Conservation (phyloP, 257 asterid genomes). For the Forsythia viridissima region DNA sequence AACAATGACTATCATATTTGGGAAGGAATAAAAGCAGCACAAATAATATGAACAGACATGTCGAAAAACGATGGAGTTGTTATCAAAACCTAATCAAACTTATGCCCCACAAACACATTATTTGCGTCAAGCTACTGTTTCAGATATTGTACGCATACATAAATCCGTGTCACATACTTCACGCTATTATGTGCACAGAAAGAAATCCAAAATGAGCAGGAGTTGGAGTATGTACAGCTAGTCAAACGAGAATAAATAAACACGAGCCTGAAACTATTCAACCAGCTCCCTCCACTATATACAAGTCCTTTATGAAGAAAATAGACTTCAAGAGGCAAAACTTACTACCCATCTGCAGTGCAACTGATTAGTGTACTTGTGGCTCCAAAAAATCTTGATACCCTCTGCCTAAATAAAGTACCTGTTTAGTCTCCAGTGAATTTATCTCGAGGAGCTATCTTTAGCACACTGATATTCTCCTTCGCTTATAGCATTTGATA, state of each 20-base stretch:
- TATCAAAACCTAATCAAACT: neutral
- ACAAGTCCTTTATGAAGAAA: neutral
- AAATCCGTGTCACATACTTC: neutral
- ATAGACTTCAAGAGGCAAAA: neutral
- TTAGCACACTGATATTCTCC: constrained; percentile 30
- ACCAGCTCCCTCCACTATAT: neutral
- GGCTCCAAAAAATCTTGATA: neutral
- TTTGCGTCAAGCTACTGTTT: neutral
- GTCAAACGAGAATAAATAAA: neutral
- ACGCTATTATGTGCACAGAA: neutral
- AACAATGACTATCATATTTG: neutral
- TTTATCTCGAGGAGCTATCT: neutral
- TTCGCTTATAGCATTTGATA: constrained; percentile 43
- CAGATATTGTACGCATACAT: neutral
- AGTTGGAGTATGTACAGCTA: neutral
- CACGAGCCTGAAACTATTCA: neutral
- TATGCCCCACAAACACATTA: neutral
- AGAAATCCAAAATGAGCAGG: neutral
- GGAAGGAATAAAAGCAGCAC: neutral
- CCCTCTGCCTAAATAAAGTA: constrained; percentile 11
- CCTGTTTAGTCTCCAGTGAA: neutral
- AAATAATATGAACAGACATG: neutral
- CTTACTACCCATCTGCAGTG: neutral
- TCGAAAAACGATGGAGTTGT: neutral
- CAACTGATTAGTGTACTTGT: neutral